Conservation (phyloP, 1,284 basidiomycete species). For the Ceratobasidium sp. region DNA sequence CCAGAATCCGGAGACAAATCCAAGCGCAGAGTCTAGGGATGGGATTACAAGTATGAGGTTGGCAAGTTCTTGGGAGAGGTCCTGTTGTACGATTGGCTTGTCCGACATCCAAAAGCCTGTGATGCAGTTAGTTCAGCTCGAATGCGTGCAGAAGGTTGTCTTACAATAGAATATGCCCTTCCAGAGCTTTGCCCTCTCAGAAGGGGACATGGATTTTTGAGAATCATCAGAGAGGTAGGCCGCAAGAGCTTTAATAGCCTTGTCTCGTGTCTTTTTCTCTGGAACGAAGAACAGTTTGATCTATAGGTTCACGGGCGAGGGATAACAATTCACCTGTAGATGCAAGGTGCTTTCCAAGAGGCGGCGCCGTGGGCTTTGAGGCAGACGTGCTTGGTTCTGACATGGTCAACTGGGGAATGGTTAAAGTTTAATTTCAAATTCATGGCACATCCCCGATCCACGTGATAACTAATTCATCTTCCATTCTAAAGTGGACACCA, state of each 20-base stretch:
- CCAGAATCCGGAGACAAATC: conserved; percentile 93
- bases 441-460: neutral
- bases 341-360: conserved; percentile 90
- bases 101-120: conserved; percentile 99
- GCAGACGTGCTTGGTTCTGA: conserved; percentile 4
- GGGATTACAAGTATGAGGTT: conserved; percentile 82
- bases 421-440: conserved; percentile 45
- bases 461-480: conserved; percentile 2
- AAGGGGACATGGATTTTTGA: conserved; percentile 69
- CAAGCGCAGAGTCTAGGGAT: conserved; percentile 71
- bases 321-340: conserved; percentile 76
- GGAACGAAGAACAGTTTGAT: conserved; percentile 44
- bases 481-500: too few species aligned
- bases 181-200: conserved; percentile 94
- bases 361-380: conserved; percentile 53
- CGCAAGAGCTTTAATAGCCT: conserved; percentile 83
- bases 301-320: neutral
- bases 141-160: conserved; percentile 52
- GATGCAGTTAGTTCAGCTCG: neutral
- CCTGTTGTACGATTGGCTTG: conserved; percentile 96
- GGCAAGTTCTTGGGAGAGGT: conserved; percentile 87
- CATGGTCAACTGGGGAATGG: conserved; percentile 9
- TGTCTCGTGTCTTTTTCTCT: conserved; percentile 93
- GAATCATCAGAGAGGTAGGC: conserved; percentile 78
- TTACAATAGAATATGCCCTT: conserved; percentile 97